Conservation (phyloP, 2,329 filamentous ascomycete genomes). For the Hortaea sp. region DNA sequence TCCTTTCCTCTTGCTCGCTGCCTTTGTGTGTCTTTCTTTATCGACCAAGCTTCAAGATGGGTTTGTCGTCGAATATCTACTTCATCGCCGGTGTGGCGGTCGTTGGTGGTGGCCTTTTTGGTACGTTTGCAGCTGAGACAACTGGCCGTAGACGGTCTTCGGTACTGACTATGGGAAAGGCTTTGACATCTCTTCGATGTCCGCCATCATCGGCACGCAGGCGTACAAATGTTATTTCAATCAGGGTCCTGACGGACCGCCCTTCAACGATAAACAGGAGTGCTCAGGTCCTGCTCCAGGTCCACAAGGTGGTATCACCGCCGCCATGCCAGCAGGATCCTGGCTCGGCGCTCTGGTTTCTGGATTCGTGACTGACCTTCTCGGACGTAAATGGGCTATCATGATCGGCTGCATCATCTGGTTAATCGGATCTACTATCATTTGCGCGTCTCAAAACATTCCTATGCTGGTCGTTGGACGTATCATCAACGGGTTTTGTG, state of each 20-base stretch:
- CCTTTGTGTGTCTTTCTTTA: too few species aligned
- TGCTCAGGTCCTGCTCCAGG: conserved; percentile 45
- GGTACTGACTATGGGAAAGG: conserved; percentile 19
- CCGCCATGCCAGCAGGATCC: conserved; percentile 61
- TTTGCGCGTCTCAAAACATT: conserved; percentile 54
- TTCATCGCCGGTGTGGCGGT: conserved; percentile 48
- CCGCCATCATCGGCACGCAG: conserved; percentile 49
- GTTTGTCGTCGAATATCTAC: conserved; percentile 46
- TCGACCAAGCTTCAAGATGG: conserved; percentile 11
- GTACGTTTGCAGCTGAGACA: too few species aligned
- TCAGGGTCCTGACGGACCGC: conserved; percentile 29
- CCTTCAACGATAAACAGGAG: conserved; percentile 16
- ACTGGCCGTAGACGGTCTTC: too few species aligned
- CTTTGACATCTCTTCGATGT: conserved; percentile 71
- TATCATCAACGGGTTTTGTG: conserved; percentile 60
- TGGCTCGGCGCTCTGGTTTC: conserved; percentile 55
- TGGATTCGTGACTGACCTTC: conserved; percentile 47
- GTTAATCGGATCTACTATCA: conserved; percentile 51
- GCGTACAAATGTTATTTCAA: conserved; percentile 55
- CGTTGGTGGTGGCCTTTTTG: conserved; percentile 60
- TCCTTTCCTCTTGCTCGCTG: too few species aligned
- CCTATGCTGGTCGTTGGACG: conserved; percentile 63
- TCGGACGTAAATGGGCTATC: conserved; percentile 46
- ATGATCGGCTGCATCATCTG: conserved; percentile 33
- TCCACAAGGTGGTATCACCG: conserved; percentile 59